Base-by-base conservation (phyloP, 371 early-diverging fungal species). In the Apophysomyces elegans region DNA sequence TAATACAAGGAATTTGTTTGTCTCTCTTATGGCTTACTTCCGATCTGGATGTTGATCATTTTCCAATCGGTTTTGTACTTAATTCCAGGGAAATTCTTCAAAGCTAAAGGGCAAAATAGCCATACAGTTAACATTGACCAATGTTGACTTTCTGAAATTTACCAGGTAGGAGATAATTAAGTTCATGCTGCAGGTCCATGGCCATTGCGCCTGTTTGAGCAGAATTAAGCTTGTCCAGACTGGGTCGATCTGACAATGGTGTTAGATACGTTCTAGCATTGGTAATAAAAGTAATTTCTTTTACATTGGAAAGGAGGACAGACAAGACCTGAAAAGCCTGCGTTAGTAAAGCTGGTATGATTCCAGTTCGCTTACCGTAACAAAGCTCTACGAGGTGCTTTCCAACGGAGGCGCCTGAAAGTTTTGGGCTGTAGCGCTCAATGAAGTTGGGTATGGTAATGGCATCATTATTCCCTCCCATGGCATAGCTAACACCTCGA, bases 181-280 rank as follows among this genome's bases (percentile, higher is more conserved):
- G 54, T 60, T 74, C 68, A 46, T 63, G 43, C 4, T 68, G 59
- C 39, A 74, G 63, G 14, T 74, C 68, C 21, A 44, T 54, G 7
- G 64, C 68, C 62, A 71, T 37, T 3, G 59, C 68, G 44, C 68
- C 74, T 39, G 67, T 67, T 60, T 71, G 68, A 36, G 74, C 74
- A 18, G 68, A 68, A 67, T 74, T 74, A 12, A 74, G 43, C 2
- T 56, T 37, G 32, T 74, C 74, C 39, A 18, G 21, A 18, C 46
- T 9, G 7, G 74, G 74, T 14, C 45, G 37, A 46, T 73, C 67
- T 67, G 62, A 26, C 32, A 26, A 26, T 26, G 32, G 32, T 26
- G 32, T 26, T 37, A 14, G 16, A 5, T 9, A 16, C 14, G 8
- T n/a, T n/a, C 14, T 38, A n/a, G n/a, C 16, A n/a, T 4, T n/a